Base-by-base conservation (phyloP, 2,329 filamentous ascomycete genomes). In the Madurella fahalii region DNA sequence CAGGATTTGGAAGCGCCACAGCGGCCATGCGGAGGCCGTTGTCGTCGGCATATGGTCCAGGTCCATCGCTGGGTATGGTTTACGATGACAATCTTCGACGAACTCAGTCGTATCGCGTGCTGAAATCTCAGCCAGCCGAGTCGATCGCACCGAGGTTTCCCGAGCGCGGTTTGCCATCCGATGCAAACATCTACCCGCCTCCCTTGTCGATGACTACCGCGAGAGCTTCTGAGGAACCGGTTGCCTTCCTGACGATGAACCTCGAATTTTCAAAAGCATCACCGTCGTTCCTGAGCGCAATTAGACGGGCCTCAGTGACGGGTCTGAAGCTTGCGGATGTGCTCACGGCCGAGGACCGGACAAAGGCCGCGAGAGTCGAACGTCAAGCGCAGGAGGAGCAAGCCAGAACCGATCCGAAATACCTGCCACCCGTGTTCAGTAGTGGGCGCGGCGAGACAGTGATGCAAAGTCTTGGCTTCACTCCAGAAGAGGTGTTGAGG, bases 371-470 rank as follows among this genome's bases (percentile, higher is more conserved):
- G 68, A 84, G 43, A 3, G 53, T 63, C 9, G 78, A 81, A 60
- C 73, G 73, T 46, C 73, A 75, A 48, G 72, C 87, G 45, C 75
- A 81, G 50, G 77, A 79, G 15, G 83, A 86, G 60, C 81, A 83
- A 56, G 71, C 74, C 32, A 72, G 76, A 60, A 81, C 76, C 52
- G 81, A 84, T 31, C 82, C 83, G 16, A 82, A 81, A 44, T 85
- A 86, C 64, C 72, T 86, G 17, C 83, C 83, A 4, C 83, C 83
- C 1, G 85, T 86, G n/a, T 77, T 82, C 56, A 76, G 74, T 39
- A 77, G 77, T 58, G 70, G 75, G 46, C 77, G 81, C 54, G 77
- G 81, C 48, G 77, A 81, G 20, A 73, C 77, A 25, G 75, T 82
- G 15, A 78, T 85, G 32, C 77, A 80, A 53, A 71, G 72, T 1